Evolutionary conservation across 805 yeast species (phyloP), one percentile per base, ranked within the genome.

Genomic region (Deakozyma indianensis): DNA sequence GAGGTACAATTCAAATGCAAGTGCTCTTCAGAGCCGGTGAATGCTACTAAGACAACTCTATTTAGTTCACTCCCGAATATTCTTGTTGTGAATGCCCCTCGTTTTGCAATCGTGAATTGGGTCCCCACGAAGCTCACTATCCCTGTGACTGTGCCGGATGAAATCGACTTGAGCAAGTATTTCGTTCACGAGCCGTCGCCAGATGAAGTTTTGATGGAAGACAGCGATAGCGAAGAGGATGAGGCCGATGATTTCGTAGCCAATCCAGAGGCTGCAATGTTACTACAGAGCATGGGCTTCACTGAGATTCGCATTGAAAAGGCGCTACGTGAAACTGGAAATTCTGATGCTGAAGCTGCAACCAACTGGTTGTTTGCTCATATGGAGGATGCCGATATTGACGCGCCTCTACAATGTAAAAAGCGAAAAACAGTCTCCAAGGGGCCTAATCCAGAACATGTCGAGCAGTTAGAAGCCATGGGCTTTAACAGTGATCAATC

Each of bases 321-420:
- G 53, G 95, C 90, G 0, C 66, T 90, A 28, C 80, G 69, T 53
- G 64, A 74, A 20, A 85, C 95, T 0, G 90, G 86, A 0, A 87
- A 87, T 53, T 51, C 61, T 0, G 65, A 61, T 41, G 53, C 64
- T 1, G 96, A 90, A 51, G 70, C 70, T 3, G 95, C 96, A 0
- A 78, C 83, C 83, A 83, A 85, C 53, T 85, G 96, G 95, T 59
- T 92, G 3, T 80, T 92, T 56, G 82, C 73, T 20, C 95, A 88
- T 56, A 76, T 86, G 80, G 96, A 88, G 22, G 96, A 85, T 59
- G 58, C 78, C 1, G 82, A 75, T 54, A 73, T 88, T 41, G 94
- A 88, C 58, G 76, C 64, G 4, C 81, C 84, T 1, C 68, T 82
- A 22, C 62, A 40, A 40, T 11, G 45, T 46, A 20, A 32, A 20